phyloP scores from a whole-genome alignment of 2,329 filamentous ascomycete species.

The Penicillium corylophilum region DNA sequence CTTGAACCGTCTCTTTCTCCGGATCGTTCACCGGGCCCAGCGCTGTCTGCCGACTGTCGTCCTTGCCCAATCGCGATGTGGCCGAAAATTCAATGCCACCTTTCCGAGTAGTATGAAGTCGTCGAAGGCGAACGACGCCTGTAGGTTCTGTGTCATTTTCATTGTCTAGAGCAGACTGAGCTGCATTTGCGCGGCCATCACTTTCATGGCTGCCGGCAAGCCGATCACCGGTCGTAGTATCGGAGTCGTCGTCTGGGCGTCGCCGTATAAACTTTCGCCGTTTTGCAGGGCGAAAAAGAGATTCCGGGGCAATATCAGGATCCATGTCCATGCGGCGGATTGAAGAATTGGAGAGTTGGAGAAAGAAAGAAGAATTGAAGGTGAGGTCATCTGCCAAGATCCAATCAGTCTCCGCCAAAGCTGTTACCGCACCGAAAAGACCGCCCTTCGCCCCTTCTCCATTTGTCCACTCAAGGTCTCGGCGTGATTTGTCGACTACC shows the following conservation, averaged over 20 bases:
- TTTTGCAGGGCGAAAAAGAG: slow-evolving; percentile 51
- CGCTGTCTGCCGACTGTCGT: slow-evolving; percentile 26
- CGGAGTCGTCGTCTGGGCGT: slow-evolving; percentile 30
- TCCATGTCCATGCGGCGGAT: slow-evolving; percentile 30
- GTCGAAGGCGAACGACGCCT: slow-evolving; percentile 41
- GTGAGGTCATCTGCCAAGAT: slow-evolving; percentile 14
- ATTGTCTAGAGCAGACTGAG: slow-evolving; percentile 14
- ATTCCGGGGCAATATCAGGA: slow-evolving; percentile 22
- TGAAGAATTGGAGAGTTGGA: neutral
- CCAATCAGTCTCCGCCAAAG: slow-evolving; percentile 15
- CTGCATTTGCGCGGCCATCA: slow-evolving; percentile 8
- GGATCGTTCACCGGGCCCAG: slow-evolving; percentile 30
- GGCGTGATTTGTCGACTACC: slow-evolving; percentile 7
- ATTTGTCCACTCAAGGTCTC: slow-evolving; percentile 10
- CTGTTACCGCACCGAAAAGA: slow-evolving; percentile 25
- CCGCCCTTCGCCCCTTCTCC: slow-evolving; percentile 17
- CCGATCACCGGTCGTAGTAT: slow-evolving; percentile 12
- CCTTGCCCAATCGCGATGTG: slow-evolving; percentile 24
- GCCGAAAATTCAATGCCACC: slow-evolving; percentile 49
- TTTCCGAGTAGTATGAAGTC: slow-evolving; percentile 37
- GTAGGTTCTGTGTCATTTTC: slow-evolving; percentile 21
- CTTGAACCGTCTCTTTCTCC: slow-evolving; percentile 37
- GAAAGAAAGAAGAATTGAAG: neutral
- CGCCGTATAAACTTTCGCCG: slow-evolving; percentile 52
- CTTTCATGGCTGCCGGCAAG: slow-evolving; percentile 12